Conservation (phyloP, 164 flowering plant species). For the Aristolochia contorta region DNA sequence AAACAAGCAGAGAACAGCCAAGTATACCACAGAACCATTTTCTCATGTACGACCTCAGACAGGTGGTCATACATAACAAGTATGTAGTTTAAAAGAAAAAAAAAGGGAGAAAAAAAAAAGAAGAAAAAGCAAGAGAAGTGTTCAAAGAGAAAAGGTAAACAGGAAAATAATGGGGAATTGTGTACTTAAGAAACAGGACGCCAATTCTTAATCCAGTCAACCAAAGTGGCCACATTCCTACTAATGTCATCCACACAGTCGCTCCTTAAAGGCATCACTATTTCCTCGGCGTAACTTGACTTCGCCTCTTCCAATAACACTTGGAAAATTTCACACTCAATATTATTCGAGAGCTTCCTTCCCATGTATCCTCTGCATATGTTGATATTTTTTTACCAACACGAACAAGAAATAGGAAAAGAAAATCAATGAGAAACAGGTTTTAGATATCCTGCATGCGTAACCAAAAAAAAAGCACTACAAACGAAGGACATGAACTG, state of each 20-base stretch:
- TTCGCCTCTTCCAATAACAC: conserved; percentile 81
- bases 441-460: not conserved
- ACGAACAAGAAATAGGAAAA: not conserved
- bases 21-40: no score
- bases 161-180: not conserved
- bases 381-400: not conserved
- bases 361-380: conserved; percentile 68
- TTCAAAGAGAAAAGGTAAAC: no score
- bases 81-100: no score
- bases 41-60: no score
- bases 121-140: no score
- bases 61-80: no score
- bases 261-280: conserved; percentile 62
- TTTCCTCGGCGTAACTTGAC: conserved; percentile 62
- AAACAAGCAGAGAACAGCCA: no score
- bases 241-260: conserved; percentile 64
- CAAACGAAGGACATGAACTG: not conserved
- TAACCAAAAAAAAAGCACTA: not conserved
- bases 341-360: conserved; percentile 62
- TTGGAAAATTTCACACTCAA: conserved; percentile 93
- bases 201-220: conserved; percentile 75
- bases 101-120: no score
- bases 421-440: not conserved
- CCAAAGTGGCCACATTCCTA: conserved; percentile 48
- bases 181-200: conserved; percentile 8